phyloP scores from a whole-genome alignment of 1,284 basidiomycete genomes.

The Apiotrichum laibachii region DNA sequence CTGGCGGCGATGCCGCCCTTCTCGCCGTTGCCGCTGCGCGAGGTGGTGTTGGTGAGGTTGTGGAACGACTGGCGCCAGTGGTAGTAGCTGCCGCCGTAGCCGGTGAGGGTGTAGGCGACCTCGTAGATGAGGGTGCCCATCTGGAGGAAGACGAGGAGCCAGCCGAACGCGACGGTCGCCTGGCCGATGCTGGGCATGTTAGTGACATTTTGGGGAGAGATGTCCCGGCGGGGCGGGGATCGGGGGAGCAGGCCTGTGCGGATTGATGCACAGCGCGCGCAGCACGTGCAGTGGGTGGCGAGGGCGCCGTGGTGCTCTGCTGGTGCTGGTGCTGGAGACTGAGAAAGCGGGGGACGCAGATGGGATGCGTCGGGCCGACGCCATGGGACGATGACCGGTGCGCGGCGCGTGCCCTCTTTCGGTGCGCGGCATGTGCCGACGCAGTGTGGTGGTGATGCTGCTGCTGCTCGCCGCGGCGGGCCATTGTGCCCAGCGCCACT shows the following conservation, averaged over 20 bases:
- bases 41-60: constrained; percentile 21
- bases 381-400: too few relatives aligned
- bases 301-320: too few relatives aligned
- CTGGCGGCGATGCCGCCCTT: not conserved
- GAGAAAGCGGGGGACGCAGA: too few relatives aligned
- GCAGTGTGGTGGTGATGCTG: too few relatives aligned
- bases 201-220: not conserved
- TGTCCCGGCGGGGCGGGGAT: not conserved
- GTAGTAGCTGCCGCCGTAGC: constrained; percentile 24
- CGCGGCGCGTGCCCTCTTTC: too few relatives aligned
- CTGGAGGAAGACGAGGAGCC: constrained; percentile 43
- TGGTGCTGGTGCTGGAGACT: too few relatives aligned
- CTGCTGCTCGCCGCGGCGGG: too few relatives aligned
- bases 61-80: constrained; percentile 39
- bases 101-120: constrained; percentile 32
- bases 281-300: too few relatives aligned
- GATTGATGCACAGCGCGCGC: too few relatives aligned
- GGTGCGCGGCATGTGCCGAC: too few relatives aligned
- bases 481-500: too few relatives aligned
- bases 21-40: not conserved
- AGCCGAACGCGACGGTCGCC: constrained; percentile 36
- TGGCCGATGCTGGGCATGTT: constrained; percentile 26
- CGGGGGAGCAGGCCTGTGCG: not conserved
- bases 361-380: too few relatives aligned
- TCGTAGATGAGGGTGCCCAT: constrained; percentile 38